Percentiles rank a stretch among this genome's conserved stretches.
These are phyloP conservation scores for Cladochytrium replicatum DNA, from an alignment of 192 early-diverging fungal genomes.

Conservation along the genomic window DNA sequence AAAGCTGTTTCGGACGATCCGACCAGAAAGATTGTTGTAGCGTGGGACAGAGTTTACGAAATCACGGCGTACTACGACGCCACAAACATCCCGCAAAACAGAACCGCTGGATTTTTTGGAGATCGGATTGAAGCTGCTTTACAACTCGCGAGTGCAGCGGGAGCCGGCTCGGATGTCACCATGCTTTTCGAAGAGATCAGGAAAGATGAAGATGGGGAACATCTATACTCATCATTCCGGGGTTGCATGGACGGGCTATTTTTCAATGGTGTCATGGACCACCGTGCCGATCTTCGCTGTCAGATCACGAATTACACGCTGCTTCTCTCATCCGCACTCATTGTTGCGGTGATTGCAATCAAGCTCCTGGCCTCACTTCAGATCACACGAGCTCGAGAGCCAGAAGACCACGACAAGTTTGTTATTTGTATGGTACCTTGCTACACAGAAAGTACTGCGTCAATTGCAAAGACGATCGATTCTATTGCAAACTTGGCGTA, in stretches of 20 bases:
- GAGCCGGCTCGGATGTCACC: constrained; percentile 9
- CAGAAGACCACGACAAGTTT: constrained; percentile 77
- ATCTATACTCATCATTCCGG: too few relatives aligned
- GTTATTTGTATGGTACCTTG: constrained; percentile 84
- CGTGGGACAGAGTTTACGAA: constrained; percentile 14
- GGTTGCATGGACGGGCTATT: constrained; percentile 72
- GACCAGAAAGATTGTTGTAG: constrained; percentile 1
- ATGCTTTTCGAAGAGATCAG: background rate
- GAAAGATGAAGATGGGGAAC: constrained; percentile 7
- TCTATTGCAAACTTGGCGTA: constrained; percentile 86
- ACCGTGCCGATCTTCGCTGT: constrained; percentile 60
- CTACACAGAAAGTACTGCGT: constrained; percentile 30
- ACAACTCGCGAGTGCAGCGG: constrained; percentile 5
- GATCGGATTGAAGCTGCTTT: constrained; percentile 4
- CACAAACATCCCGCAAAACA: background rate
- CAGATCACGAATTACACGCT: constrained; percentile 75
- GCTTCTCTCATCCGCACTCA: constrained; percentile 56
- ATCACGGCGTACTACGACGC: constrained; percentile 3
- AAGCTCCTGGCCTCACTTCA: constrained; percentile 89
- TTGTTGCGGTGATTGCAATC: constrained; percentile 73
- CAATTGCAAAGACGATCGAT: constrained; percentile 87
- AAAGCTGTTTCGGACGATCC: background rate
- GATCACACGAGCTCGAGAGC: constrained; percentile 52
- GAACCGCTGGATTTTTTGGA: constrained; percentile 1
- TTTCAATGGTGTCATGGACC: constrained; percentile 71